Percentiles rank a stretch among this genome's conserved stretches.
Evolutionary conservation across 2,329 filamentous ascomycete genomes (phyloP).

Genomic region (Xylariomycetidae sp.): DNA sequence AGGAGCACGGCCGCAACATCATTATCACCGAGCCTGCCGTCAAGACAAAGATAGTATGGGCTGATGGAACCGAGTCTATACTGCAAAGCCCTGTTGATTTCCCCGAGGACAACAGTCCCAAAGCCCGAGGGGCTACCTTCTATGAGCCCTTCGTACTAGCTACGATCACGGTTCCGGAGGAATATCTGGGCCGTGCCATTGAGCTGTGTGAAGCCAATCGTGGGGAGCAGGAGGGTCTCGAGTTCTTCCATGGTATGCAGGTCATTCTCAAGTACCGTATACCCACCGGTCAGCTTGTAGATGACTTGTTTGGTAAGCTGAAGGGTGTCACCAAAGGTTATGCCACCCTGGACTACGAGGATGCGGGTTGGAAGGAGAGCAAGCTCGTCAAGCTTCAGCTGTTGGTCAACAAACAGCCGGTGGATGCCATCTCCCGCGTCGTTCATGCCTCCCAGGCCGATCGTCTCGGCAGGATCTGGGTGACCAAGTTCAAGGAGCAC

Average conservation of each 20-base stretch:
- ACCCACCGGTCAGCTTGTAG: constrained; percentile 82
- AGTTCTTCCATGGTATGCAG: constrained; percentile 87
- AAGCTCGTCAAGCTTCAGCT: constrained; percentile 85
- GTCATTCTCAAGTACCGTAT: constrained; percentile 92
- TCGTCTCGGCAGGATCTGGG: constrained; percentile 78
- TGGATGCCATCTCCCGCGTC: constrained; percentile 90
- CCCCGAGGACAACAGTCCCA: constrained; percentile 57
- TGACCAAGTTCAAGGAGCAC: constrained; percentile 93
- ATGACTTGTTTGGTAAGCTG: constrained; percentile 93
- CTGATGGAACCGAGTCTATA: constrained; percentile 68
- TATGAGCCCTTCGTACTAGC: constrained; percentile 55
- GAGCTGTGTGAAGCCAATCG: constrained; percentile 89
- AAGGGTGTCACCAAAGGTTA: constrained; percentile 94
- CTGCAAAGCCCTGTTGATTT: constrained; percentile 86
- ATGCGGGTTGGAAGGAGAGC: constrained; percentile 77
- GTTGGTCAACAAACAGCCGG: constrained; percentile 85
- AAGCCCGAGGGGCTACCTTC: constrained; percentile 36
- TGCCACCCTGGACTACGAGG: constrained; percentile 93
- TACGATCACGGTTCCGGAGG: constrained; percentile 86
- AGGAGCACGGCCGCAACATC: constrained; percentile 90
- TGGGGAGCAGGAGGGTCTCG: constrained; percentile 78
- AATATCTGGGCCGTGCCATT: constrained; percentile 90
- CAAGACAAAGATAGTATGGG: constrained; percentile 78
- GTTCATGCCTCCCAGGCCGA: constrained; percentile 79
- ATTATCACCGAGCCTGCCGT: constrained; percentile 97